Conservation (phyloP, 805 yeast species). For the Debaryomyces castellii region DNA sequence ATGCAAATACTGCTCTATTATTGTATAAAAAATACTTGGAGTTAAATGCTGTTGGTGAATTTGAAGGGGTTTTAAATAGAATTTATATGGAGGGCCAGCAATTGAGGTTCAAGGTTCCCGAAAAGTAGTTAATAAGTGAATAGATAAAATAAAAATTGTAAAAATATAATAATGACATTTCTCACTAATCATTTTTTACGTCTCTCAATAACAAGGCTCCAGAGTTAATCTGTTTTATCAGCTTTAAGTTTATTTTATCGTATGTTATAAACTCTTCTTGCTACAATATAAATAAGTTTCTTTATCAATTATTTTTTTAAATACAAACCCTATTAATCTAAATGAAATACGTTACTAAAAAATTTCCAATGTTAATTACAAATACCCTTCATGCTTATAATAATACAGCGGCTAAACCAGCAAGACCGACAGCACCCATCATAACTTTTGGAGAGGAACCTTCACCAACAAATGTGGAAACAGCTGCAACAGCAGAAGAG, state of each 20-base stretch:
- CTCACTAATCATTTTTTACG: too few relatives aligned
- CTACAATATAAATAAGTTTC: background rate
- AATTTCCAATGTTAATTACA: too few relatives aligned
- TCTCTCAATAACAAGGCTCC: too few relatives aligned
- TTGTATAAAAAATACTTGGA: slow-evolving; percentile 73
- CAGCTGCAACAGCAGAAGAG: slow-evolving; percentile 15
- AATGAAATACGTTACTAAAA: background rate
- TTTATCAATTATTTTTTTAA: background rate
- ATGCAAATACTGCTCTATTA: slow-evolving; percentile 81
- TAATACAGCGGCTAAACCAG: slow-evolving; percentile 41
- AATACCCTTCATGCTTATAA: slow-evolving; percentile 19
- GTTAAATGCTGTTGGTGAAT: slow-evolving; percentile 53
- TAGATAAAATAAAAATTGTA: background rate
- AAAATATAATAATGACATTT: background rate
- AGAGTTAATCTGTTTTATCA: too few relatives aligned
- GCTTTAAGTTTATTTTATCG: too few relatives aligned
- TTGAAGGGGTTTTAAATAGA: slow-evolving; percentile 60
- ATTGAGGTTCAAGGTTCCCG: slow-evolving; percentile 53
- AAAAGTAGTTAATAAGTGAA: slow-evolving; percentile 4
- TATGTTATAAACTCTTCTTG: too few relatives aligned
- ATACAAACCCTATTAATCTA: background rate
- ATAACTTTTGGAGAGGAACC: slow-evolving; percentile 27
- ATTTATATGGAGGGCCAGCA: slow-evolving; percentile 72
- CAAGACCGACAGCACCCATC: slow-evolving; percentile 40
- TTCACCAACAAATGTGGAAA: slow-evolving; percentile 28